These are phyloP conservation scores for Colletotrichum eremochloae DNA, from an alignment of 2,329 filamentous ascomycete genomes.

Conservation along the genomic window DNA sequence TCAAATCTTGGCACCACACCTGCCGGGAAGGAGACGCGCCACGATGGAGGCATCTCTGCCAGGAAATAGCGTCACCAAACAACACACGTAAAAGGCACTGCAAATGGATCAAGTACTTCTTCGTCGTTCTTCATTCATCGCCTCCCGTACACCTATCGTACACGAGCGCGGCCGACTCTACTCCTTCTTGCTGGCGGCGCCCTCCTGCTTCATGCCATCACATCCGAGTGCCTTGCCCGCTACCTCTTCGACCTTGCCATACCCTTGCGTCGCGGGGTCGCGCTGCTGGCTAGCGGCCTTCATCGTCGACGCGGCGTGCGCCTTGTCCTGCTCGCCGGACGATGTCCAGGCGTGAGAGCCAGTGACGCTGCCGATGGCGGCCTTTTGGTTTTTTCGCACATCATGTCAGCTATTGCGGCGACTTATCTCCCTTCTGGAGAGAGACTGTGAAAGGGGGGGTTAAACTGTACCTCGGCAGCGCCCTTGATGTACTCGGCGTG, in stretches of 20 bases:
- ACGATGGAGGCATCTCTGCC: too few species aligned
- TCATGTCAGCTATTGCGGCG: background rate
- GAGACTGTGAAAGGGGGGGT: background rate
- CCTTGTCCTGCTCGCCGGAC: conserved; percentile 75
- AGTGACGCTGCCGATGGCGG: conserved; percentile 71
- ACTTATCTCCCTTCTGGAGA: background rate
- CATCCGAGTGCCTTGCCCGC: conserved; percentile 75
- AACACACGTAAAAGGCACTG: background rate
- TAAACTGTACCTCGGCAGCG: conserved; percentile 68
- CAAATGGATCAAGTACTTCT: background rate
- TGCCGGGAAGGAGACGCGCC: too few species aligned
- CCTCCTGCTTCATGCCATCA: conserved; percentile 77
- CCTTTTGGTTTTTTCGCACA: conserved; percentile 53
- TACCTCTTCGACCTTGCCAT: conserved; percentile 74
- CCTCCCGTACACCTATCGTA: background rate
- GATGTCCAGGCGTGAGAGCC: conserved; percentile 73
- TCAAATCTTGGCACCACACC: too few species aligned
- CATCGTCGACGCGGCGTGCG: conserved; percentile 72
- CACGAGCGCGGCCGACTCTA: conserved; percentile 16
- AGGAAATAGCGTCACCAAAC: background rate
- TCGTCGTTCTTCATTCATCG: background rate
- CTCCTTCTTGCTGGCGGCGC: conserved; percentile 62
- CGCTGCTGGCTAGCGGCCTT: conserved; percentile 70
- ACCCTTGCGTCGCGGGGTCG: conserved; percentile 66
- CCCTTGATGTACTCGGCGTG: conserved; percentile 80